Percentiles rank a stretch among this genome's conserved stretches.
Evolutionary conservation across 164 flowering plant species (phyloP).

Genomic region (Annona squamosa): DNA sequence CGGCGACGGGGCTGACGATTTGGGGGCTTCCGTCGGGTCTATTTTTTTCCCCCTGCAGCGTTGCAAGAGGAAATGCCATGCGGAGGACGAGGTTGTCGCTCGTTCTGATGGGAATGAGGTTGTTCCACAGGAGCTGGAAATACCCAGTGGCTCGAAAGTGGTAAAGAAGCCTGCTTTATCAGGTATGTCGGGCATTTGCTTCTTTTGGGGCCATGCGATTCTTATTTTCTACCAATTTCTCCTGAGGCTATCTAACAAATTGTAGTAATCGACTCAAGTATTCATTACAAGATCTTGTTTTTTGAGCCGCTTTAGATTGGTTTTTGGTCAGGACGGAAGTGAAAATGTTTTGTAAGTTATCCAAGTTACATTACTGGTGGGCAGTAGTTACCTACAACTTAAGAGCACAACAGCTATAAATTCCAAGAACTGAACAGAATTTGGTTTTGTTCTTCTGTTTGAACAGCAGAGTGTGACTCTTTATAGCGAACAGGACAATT

Average conservation of each 20-base stretch:
- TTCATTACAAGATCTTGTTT: neutral
- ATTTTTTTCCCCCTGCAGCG: slow-evolving; percentile 11
- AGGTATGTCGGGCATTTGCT: neutral
- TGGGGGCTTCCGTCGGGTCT: slow-evolving; percentile 8
- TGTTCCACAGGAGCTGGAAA: neutral
- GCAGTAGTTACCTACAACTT: too few relatives aligned
- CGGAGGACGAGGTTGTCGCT: neutral
- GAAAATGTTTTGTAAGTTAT: too few relatives aligned
- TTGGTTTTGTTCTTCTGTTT: too few relatives aligned
- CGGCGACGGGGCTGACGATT: neutral
- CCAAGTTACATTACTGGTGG: too few relatives aligned
- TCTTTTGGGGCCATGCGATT: neutral
- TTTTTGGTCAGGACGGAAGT: neutral
- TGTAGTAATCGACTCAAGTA: too few relatives aligned
- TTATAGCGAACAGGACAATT: too few relatives aligned
- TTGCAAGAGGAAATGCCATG: slow-evolving; percentile 4
- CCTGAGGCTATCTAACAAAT: neutral
- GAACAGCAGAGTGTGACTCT: too few relatives aligned
- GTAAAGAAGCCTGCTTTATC: neutral
- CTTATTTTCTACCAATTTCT: neutral
- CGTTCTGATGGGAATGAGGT: neutral
- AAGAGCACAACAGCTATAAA: too few relatives aligned
- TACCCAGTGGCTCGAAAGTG: too few relatives aligned
- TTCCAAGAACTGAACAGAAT: too few relatives aligned
- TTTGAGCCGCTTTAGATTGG: neutral